Evolutionary conservation across 495 filamentous ascomycete genomes (phyloP).

Genomic region (Melanomma pulvis-pyrius): DNA sequence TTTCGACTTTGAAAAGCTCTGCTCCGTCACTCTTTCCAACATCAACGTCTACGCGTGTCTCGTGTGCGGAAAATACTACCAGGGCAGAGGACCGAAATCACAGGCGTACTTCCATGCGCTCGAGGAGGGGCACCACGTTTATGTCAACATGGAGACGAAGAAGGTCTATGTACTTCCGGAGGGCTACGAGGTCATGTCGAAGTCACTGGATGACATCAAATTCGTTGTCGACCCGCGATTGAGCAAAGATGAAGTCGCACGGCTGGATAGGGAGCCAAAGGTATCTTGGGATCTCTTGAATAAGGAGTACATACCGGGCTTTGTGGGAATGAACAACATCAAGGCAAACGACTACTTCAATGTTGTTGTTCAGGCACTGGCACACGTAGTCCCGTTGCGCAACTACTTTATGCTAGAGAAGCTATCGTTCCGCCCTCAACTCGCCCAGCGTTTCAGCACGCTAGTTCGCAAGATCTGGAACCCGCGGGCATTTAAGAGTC

Average conservation of each 20-base stretch:
- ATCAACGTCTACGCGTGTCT: constrained; percentile 99
- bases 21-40: constrained; percentile 91
- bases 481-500: constrained; percentile 90
- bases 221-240: constrained; percentile 95
- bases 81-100: constrained; percentile 89
- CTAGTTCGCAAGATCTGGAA: constrained; percentile 99
- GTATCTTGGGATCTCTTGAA: constrained; percentile 76
- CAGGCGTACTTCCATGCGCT: constrained; percentile 98
- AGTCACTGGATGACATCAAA: constrained; percentile 97
- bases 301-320: constrained; percentile 83
- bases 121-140: constrained; percentile 93
- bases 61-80: constrained; percentile 96
- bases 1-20: constrained; percentile 98
- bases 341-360: constrained; percentile 99
- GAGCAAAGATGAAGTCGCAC: constrained; percentile 72
- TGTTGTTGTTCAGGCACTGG: constrained; percentile 89
- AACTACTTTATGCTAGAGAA: constrained; percentile 92
- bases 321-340: constrained; percentile 99
- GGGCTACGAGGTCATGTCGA: constrained; percentile 94
- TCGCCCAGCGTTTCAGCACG: constrained; percentile 79
- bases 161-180: constrained; percentile 96
- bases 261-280: constrained; percentile 76
- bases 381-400: constrained; percentile 85
- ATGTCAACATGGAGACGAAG: constrained; percentile 94
- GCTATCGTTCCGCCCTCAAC: constrained; percentile 60